Evolutionary conservation across 164 flowering plant genomes (phyloP), one percentile per base, ranked within the genome.

Genomic region (Litsea cubeba): DNA sequence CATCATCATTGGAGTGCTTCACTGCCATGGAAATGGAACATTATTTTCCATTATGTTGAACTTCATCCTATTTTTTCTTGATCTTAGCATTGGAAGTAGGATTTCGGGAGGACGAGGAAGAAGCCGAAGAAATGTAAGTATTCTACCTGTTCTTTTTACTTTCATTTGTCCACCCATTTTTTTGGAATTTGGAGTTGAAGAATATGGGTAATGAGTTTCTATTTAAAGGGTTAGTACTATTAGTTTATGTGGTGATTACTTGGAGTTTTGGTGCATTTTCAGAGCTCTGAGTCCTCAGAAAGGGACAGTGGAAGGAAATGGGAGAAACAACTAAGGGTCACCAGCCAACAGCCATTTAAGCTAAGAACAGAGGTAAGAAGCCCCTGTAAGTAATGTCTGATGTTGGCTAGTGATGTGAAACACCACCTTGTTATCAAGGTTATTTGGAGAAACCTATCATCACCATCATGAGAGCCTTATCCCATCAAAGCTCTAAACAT

Each of bases 301-400:
- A 82, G 89, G 62, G 65, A 62, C 62, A 89, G 86, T n/a, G 85
- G 88, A 71, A 89, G 89, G 72, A 85, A 72, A 65, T 83, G 88
- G 93, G 89, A 83, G 79, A 83, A 86, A 83, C 89, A 85, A 79
- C 87, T 71, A 15, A 88, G 72, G 81, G 83, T 80, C 75, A 94
- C 99, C 5, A 73, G 86, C 54, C 95, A 80, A 54, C 85, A 85
- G 75, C 98, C 98, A 40, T 96, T 96, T 74, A 88, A 89, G 81
- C 92, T 94, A 22, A 89, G 88, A 80, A 96, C 99, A 50, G 99
- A 96, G 92, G 97, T 88, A 69, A 54, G 20, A 54, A 3, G 17
- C 6, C n/a, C 20, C 60, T 54, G 18, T 3, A n/a, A n/a, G n/a
- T n/a, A 54, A 54, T 5, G 46, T 54, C 60, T 3, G 5, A 54